These are phyloP conservation scores for Solanum commersonii DNA, from an alignment of 257 asterid genomes.

Conservation along the genomic window DNA sequence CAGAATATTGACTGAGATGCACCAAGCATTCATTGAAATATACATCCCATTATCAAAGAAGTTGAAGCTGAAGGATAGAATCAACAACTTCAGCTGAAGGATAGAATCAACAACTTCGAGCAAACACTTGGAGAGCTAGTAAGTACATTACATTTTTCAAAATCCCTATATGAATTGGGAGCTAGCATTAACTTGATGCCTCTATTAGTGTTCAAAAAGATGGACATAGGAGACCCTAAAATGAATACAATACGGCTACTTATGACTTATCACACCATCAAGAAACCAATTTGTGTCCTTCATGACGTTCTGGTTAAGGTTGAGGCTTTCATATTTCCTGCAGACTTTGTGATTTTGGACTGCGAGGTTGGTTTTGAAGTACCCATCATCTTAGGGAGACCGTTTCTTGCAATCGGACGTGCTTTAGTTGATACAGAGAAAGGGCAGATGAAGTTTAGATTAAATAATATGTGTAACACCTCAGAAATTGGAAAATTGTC, in stretches of 20 bases:
- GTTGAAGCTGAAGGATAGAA: neutral
- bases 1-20: too few relatives aligned
- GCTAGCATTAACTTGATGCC: neutral
- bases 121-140: neutral
- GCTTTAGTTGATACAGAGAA: neutral
- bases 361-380: neutral
- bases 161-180: neutral
- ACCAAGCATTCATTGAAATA: too few relatives aligned
- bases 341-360: too few relatives aligned
- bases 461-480: neutral
- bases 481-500: too few relatives aligned
- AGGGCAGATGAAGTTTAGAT: neutral
- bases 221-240: neutral
- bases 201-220: neutral
- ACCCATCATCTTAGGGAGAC: neutral
- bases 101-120: neutral
- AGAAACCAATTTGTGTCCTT: neutral
- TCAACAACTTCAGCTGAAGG: neutral
- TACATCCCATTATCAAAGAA: neutral
- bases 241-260: neutral
- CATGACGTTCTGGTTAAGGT: too few relatives aligned
- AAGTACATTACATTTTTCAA: neutral
- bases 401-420: neutral
- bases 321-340: too few relatives aligned
- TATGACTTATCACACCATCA: neutral